A percentile compares a stretch with the other conserved stretches of the same genome.
phyloP scores from a whole-genome alignment of 371 early-diverging fungal genomes.

The Mucor circinelloides region DNA sequence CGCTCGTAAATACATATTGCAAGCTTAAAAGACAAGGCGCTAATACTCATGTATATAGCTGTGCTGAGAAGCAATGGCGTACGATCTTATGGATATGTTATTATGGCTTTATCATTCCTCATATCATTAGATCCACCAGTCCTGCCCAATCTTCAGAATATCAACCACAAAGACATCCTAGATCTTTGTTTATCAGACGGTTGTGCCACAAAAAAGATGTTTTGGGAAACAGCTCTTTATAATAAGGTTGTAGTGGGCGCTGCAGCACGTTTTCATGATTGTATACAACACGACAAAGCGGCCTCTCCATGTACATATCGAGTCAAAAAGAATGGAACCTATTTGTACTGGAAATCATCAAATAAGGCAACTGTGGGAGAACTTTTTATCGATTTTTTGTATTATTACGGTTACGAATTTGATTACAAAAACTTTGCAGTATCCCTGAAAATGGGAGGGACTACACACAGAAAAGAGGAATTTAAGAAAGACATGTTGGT shows the following conservation, averaged over 20 bases:
- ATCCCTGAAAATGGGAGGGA: slow-evolving; percentile 8
- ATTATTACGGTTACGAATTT: slow-evolving; percentile 18
- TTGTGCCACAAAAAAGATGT: slow-evolving; percentile 2
- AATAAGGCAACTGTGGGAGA: background rate
- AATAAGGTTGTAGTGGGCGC: background rate
- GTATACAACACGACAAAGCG: background rate
- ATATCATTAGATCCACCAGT: slow-evolving; percentile 13
- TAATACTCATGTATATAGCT: background rate
- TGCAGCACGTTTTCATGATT: slow-evolving; percentile 14
- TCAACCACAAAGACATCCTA: background rate
- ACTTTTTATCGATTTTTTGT: slow-evolving; percentile 14
- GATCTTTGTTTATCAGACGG: background rate
- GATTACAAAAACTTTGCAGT: slow-evolving; percentile 9
- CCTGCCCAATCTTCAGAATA: slow-evolving; percentile 18
- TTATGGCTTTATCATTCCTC: slow-evolving; percentile 11
- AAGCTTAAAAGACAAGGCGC: background rate
- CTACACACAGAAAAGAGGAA: background rate
- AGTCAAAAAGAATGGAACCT: background rate
- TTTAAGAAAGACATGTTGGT: background rate
- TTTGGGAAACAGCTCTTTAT: slow-evolving; percentile 3
- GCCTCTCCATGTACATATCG: background rate
- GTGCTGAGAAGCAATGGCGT: background rate
- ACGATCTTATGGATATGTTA: background rate
- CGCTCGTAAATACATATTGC: background rate
- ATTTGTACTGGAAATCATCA: slow-evolving; percentile 11